phyloP scores from a whole-genome alignment of 1,284 basidiomycete species.

The Heterobasidion parviporum region DNA sequence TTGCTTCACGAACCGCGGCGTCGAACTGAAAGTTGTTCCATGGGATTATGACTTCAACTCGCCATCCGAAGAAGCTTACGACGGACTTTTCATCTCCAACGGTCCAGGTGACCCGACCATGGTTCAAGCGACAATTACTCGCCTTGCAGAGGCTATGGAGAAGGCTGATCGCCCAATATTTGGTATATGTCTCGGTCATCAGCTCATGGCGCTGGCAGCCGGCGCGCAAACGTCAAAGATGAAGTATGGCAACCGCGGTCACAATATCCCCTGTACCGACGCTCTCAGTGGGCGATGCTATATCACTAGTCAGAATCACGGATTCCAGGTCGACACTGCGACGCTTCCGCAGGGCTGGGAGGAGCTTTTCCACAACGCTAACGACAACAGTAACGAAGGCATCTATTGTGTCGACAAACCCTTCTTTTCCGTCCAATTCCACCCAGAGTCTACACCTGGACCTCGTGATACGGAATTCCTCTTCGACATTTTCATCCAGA shows the following conservation, averaged over 20 bases:
- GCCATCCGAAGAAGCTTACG: slow-evolving; percentile 73
- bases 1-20: slow-evolving; percentile 89
- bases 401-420: slow-evolving; percentile 90
- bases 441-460: slow-evolving; percentile 98
- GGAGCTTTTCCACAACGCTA: slow-evolving; percentile 94
- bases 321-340: slow-evolving; percentile 86
- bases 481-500: slow-evolving; percentile 95
- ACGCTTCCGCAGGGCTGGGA: slow-evolving; percentile 85
- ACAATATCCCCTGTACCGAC: slow-evolving; percentile 98
- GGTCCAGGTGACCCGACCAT: slow-evolving; percentile 96
- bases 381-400: slow-evolving; percentile 96
- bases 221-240: slow-evolving; percentile 95
- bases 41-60: slow-evolving; percentile 92
- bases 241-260: slow-evolving; percentile 99
- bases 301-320: slow-evolving; percentile 99
- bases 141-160: slow-evolving; percentile 69
- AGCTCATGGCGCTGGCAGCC: slow-evolving; percentile 91
- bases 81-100: slow-evolving; percentile 96
- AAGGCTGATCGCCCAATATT: slow-evolving; percentile 83
- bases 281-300: slow-evolving; percentile 93
- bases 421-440: slow-evolving; percentile 99
- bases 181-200: slow-evolving; percentile 98
- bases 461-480: slow-evolving; percentile 98
- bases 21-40: slow-evolving; percentile 95
- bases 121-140: slow-evolving; percentile 67